Evolutionary conservation across 1,139 yeast genomes (phyloP).

Genomic region (Debaryomycetaceae sp.): DNA sequence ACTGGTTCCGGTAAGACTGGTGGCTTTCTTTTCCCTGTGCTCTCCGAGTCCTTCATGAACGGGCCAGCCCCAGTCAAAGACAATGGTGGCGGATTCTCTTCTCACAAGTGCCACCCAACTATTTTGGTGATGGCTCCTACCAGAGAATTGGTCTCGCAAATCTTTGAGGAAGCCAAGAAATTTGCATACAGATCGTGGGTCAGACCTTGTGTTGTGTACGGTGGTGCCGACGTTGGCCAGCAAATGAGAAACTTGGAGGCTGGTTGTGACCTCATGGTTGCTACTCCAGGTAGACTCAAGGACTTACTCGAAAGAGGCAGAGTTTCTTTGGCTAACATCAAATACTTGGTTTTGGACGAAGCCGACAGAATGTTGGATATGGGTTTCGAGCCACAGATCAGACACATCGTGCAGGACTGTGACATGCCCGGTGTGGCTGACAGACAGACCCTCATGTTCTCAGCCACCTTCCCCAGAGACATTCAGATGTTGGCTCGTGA

Average conservation of each 20-base stretch:
- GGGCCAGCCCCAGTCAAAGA: constrained; percentile 79
- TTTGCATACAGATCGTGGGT: constrained; percentile 99
- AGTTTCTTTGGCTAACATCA: constrained; percentile 83
- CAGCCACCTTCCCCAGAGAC: constrained; percentile 98
- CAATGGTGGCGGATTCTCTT: constrained; percentile 51
- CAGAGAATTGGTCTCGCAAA: constrained; percentile 96
- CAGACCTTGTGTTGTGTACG: constrained; percentile 92
- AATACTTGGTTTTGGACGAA: constrained; percentile 93
- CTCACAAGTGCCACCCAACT: constrained; percentile 86
- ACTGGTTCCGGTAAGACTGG: constrained; percentile 99
- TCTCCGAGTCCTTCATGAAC: constrained; percentile 80
- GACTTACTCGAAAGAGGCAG: constrained; percentile 94
- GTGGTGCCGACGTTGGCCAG: constrained; percentile 91
- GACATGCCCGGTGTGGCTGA: constrained; percentile 90
- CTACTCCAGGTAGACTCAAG: constrained; percentile 98
- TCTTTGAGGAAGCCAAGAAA: constrained; percentile 92
- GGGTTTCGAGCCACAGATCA: constrained; percentile 99
- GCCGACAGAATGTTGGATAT: constrained; percentile 99
- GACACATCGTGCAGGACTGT: constrained; percentile 96
- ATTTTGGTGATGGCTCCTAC: constrained; percentile 96
- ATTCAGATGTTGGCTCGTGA: constrained; percentile 96
- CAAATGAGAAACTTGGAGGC: constrained; percentile 87
- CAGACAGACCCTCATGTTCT: constrained; percentile 97
- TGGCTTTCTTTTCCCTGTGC: constrained; percentile 97
- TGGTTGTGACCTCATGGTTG: constrained; percentile 94